phyloP scores from a whole-genome alignment of 176 grass and related monocot species.

The Pontederia paniculata region DNA sequence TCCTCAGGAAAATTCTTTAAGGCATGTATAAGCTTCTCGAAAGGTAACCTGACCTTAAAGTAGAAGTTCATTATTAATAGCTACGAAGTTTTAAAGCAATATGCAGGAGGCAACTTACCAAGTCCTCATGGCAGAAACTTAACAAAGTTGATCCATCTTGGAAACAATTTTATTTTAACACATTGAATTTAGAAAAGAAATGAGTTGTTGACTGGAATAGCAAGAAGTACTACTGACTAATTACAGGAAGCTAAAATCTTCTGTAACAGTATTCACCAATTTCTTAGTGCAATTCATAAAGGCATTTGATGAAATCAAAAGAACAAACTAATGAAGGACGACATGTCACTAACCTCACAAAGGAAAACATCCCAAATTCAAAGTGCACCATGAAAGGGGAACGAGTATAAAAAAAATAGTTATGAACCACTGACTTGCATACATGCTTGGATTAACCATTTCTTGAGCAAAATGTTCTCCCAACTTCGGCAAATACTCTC shows the following conservation, averaged over 20 bases:
- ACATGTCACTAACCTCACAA: constrained; percentile 33
- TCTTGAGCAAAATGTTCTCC: constrained; percentile 81
- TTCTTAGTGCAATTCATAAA: no score
- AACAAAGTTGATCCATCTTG: constrained; percentile 79
- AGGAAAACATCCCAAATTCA: constrained; percentile 98
- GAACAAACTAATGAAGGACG: no score
- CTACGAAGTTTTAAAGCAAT: constrained; percentile 2
- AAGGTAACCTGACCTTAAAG: constrained; percentile 70
- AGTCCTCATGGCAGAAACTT: constrained; percentile 79
- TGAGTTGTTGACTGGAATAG: neutral
- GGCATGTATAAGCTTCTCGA: constrained; percentile 70
- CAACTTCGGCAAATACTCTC: constrained; percentile 72
- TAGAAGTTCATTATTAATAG: constrained; percentile 13
- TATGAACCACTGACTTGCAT: constrained; percentile 97
- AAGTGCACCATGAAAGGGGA: constrained; percentile 73
- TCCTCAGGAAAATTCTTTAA: constrained; percentile 81
- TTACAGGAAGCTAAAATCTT: no score
- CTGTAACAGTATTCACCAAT: no score
- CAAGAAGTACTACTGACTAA: no score
- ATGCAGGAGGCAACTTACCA: constrained; percentile 42
- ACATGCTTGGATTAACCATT: constrained; percentile 98
- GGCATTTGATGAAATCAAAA: no score
- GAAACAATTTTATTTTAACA: constrained; percentile 74
- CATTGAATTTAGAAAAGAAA: constrained; percentile 32
- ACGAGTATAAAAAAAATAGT: constrained; percentile 93